These are phyloP conservation scores for Zygnema cylindricum DNA, from an alignment of 139 green algal species.

Conservation along the genomic window DNA sequence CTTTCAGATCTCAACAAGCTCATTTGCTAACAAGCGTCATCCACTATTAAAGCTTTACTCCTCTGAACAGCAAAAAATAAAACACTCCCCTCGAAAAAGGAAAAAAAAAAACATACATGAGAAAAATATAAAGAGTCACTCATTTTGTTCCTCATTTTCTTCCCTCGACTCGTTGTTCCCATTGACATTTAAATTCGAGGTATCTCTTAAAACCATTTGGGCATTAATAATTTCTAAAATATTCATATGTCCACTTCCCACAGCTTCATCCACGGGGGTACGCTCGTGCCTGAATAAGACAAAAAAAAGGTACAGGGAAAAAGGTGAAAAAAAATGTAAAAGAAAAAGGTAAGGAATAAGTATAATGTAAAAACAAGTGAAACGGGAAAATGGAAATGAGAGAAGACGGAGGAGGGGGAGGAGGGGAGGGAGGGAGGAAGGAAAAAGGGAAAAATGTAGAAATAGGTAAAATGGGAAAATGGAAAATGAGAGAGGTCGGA, in stretches of 20 bases:
- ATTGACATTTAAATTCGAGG: not conserved
- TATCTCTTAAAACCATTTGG: not conserved
- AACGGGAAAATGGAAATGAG: no score
- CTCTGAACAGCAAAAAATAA: constrained; percentile 9
- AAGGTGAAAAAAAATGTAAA: no score
- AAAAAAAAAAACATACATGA: constrained; percentile 8
- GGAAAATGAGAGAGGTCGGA: no score
- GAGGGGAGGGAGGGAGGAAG: no score
- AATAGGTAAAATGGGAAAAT: no score
- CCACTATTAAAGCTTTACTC: not conserved
- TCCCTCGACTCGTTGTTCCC: not conserved
- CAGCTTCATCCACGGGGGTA: not conserved
- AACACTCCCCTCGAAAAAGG: constrained; percentile 16
- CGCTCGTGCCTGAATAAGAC: not conserved
- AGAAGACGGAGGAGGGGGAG: no score
- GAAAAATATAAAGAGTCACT: constrained; percentile 12
- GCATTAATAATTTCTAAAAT: not conserved
- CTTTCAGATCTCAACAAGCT: no score
- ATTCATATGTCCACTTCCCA: not conserved
- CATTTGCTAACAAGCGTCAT: not conserved
- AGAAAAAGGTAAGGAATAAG: no score
- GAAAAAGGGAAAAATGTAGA: no score
- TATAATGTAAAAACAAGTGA: no score
- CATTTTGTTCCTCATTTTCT: not conserved
- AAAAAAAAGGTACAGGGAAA: no score